Evolutionary conservation across 2,329 filamentous ascomycete genomes (phyloP).

Genomic region (Periconia digitata): DNA sequence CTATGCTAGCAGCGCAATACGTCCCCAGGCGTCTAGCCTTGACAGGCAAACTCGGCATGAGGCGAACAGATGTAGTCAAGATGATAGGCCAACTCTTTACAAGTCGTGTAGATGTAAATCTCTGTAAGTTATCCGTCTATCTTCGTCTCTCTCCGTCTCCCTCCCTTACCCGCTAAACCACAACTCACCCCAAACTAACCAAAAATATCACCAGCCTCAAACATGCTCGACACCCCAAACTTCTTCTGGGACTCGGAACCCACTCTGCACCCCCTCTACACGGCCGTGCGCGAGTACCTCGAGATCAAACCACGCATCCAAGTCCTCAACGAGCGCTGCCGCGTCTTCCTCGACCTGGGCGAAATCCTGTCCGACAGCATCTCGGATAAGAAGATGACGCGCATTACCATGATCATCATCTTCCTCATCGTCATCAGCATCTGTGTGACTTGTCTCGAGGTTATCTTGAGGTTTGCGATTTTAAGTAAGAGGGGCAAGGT

Average conservation of each 20-base stretch:
- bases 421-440: constrained; percentile 90
- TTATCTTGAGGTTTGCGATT: constrained; percentile 73
- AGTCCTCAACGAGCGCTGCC: constrained; percentile 94
- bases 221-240: constrained; percentile 92
- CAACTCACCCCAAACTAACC: constrained; percentile 7
- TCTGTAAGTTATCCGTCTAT: constrained; percentile 71
- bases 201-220: constrained; percentile 66
- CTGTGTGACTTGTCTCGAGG: constrained; percentile 85
- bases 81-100: constrained; percentile 90
- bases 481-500: constrained; percentile 28
- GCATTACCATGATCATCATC: constrained; percentile 98
- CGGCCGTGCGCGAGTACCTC: constrained; percentile 92
- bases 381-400: constrained; percentile 91
- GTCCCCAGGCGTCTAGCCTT: constrained; percentile 86
- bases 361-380: constrained; percentile 93
- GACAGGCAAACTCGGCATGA: constrained; percentile 89
- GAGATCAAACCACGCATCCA: constrained; percentile 96
- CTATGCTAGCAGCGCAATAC: constrained; percentile 90
- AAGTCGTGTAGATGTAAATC: constrained; percentile 92
- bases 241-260: constrained; percentile 99
- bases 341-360: constrained; percentile 93
- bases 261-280: constrained; percentile 90
- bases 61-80: constrained; percentile 85
- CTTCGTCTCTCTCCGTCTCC: background rate
- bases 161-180: background rate